phyloP scores from a whole-genome alignment of 2,329 filamentous ascomycete genomes.

The Corniculantispora saksenae region DNA sequence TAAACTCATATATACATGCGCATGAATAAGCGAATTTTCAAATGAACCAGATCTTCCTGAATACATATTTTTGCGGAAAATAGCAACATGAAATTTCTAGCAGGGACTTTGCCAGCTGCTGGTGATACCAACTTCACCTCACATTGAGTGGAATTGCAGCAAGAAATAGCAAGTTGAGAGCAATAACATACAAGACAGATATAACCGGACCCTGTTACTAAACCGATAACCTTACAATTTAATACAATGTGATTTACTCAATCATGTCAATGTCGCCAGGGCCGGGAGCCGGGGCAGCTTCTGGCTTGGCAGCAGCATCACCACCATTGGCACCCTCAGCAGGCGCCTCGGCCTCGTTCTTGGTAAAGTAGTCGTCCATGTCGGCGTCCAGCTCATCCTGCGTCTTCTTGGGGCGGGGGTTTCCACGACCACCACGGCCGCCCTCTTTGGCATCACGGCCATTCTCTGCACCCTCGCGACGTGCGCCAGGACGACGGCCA shows the following conservation, averaged over 20 bases:
- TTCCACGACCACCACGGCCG: constrained; percentile 39
- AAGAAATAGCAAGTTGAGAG: neutral
- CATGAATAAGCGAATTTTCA: no score
- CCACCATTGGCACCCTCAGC: constrained; percentile 37
- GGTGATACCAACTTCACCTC: no score
- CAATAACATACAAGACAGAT: neutral
- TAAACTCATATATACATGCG: no score
- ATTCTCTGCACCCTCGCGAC: constrained; percentile 39
- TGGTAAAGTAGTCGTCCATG: constrained; percentile 90
- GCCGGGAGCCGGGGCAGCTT: constrained; percentile 29
- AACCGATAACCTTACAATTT: constrained; percentile 7
- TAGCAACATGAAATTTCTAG: no score
- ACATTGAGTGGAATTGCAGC: neutral
- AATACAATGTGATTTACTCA: constrained; percentile 42
- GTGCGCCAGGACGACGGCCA: constrained; percentile 53
- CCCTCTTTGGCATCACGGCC: constrained; percentile 32
- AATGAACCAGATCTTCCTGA: no score
- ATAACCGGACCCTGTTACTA: neutral
- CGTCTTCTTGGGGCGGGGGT: constrained; percentile 74
- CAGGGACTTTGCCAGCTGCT: no score
- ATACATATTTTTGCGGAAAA: no score
- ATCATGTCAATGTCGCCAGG: constrained; percentile 71
- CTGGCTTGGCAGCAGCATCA: constrained; percentile 26
- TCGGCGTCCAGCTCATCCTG: constrained; percentile 92
- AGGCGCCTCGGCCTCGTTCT: constrained; percentile 35